These are phyloP conservation scores for Phytophthora ohioensis DNA, from an alignment of 352 stramenopile species.

Conservation along the genomic window DNA sequence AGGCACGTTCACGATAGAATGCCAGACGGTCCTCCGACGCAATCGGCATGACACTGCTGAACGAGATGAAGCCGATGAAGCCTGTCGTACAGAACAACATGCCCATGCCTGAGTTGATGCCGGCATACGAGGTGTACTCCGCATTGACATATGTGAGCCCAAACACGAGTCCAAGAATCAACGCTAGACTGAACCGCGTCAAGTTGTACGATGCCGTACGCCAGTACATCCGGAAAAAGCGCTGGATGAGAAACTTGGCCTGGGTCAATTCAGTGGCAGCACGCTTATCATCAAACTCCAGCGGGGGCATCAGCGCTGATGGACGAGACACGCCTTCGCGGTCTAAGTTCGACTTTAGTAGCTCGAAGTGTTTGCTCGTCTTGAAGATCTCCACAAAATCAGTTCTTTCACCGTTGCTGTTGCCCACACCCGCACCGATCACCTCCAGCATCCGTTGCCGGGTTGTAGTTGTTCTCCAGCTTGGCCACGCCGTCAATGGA, in stretches of 20 bases:
- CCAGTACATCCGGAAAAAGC: slow-evolving; percentile 81
- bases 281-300: slow-evolving; percentile 50
- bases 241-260: slow-evolving; percentile 51
- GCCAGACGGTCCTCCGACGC: slow-evolving; percentile 78
- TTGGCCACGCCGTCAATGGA: slow-evolving; percentile 42
- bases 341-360: slow-evolving; percentile 42
- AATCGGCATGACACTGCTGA: slow-evolving; percentile 70
- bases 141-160: slow-evolving; percentile 34
- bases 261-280: slow-evolving; percentile 33
- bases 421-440: slow-evolving; percentile 55
- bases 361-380: slow-evolving; percentile 32
- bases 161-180: slow-evolving; percentile 32
- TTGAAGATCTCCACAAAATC: slow-evolving; percentile 51
- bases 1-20: slow-evolving; percentile 89
- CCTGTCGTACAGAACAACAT: slow-evolving; percentile 78
- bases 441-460: slow-evolving; percentile 22
- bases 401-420: slow-evolving; percentile 32
- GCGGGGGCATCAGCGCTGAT: not conserved
- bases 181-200: slow-evolving; percentile 52
- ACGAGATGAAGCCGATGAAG: slow-evolving; percentile 76
- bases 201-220: slow-evolving; percentile 49
- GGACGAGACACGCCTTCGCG: slow-evolving; percentile 41
- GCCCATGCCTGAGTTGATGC: slow-evolving; percentile 41
- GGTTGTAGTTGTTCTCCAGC: slow-evolving; percentile 53
- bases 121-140: slow-evolving; percentile 36